Evolutionary conservation across 306 rosid genomes (phyloP).

Genomic region (Corylus heterophylla): DNA sequence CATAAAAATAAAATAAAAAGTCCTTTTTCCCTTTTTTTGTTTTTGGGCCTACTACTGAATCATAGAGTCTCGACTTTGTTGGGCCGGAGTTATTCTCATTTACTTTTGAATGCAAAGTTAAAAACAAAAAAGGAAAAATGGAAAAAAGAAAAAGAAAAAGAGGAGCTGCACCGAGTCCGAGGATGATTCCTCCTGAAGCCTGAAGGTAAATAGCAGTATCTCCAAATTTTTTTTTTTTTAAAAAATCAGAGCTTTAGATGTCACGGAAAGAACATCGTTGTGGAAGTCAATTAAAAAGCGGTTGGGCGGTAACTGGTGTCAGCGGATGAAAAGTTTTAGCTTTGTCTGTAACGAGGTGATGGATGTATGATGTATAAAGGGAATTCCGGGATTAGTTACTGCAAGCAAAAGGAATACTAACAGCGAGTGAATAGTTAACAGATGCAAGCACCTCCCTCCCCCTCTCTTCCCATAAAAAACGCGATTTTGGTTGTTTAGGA

Average conservation of each 20-base stretch:
- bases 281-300: neutral
- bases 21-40: too few relatives aligned
- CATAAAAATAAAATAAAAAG: too few relatives aligned
- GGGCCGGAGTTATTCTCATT: too few relatives aligned
- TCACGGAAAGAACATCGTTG: neutral
- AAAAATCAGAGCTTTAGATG: neutral
- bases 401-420: neutral
- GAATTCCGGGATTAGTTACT: neutral
- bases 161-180: neutral
- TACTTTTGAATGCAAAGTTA: neutral
- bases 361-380: neutral
- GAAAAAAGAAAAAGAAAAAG: neutral
- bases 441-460: neutral
- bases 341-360: neutral
- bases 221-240: too few relatives aligned
- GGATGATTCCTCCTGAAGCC: neutral
- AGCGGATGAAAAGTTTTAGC: neutral
- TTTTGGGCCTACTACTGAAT: too few relatives aligned
- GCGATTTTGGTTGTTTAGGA: neutral
- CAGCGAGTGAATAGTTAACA: neutral
- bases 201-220: neutral
- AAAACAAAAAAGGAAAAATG: neutral
- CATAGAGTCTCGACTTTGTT: too few relatives aligned
- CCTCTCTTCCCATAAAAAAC: neutral
- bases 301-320: neutral